Conservation (phyloP, 257 asterid genomes). For the Jasminum sambac region DNA sequence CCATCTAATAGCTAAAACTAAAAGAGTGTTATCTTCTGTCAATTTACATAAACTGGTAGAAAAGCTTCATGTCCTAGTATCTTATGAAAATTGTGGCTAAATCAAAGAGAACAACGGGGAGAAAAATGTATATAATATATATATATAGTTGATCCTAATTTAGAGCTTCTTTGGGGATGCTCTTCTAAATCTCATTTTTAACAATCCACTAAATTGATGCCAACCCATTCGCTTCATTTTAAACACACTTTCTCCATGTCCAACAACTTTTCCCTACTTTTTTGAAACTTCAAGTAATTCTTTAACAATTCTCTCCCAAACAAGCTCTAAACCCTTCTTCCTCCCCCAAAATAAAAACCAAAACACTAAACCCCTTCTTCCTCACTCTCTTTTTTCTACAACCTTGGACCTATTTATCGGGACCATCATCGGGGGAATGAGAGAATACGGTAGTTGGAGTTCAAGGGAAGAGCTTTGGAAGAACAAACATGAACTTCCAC, state of each 20-base stretch:
- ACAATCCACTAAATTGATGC: too few species aligned
- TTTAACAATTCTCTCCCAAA: too few species aligned
- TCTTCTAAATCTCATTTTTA: too few species aligned
- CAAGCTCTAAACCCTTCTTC: too few species aligned
- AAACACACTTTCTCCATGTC: too few species aligned
- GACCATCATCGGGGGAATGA: not conserved
- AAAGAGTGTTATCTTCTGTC: too few species aligned
- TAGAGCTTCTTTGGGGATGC: too few species aligned
- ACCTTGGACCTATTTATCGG: not conserved
- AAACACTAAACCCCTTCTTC: not conserved
- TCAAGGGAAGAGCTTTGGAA: not conserved
- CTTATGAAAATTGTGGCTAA: not conserved
- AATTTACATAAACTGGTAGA: not conserved
- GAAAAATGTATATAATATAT: too few species aligned
- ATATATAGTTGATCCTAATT: not conserved
- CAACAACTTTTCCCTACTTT: too few species aligned
- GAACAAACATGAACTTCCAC: not conserved
- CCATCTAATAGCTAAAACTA: constrained; percentile 15
- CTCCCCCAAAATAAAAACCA: too few species aligned
- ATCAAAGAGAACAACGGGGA: not conserved
- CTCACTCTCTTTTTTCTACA: not conserved
- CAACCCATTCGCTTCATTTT: too few species aligned
- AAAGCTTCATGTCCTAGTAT: not conserved
- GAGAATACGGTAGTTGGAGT: not conserved
- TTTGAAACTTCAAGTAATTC: too few species aligned